Evolutionary conservation across 2,329 filamentous ascomycete genomes (phyloP).

Genomic region (Paecilomyces formosus): DNA sequence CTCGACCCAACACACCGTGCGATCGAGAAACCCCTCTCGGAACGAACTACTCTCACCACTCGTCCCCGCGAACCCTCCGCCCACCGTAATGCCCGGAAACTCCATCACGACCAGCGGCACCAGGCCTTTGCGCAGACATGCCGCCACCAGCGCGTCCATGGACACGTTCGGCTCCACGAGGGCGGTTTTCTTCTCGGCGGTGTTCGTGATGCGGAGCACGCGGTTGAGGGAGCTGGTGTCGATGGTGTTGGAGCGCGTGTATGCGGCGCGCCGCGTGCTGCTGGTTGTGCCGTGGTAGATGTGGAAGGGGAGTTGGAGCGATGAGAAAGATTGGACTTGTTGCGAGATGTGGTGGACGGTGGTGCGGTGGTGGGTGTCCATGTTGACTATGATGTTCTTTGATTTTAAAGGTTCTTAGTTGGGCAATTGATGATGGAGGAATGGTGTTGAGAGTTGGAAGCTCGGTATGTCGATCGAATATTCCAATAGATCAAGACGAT

Average conservation of each 20-base stretch:
- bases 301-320: not conserved
- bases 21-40: slow-evolving; percentile 59
- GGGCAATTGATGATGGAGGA: not conserved
- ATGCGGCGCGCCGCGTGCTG: not conserved
- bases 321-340: not conserved
- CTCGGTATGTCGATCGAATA: no score
- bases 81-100: slow-evolving; percentile 62
- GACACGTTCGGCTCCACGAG: slow-evolving; percentile 65
- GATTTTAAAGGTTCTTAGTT: not conserved
- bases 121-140: slow-evolving; percentile 48
- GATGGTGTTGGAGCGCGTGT: slow-evolving; percentile 43
- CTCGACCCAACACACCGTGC: slow-evolving; percentile 55
- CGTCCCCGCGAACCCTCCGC: slow-evolving; percentile 60
- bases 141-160: slow-evolving; percentile 57
- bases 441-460: no score
- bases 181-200: slow-evolving; percentile 45
- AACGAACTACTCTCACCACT: slow-evolving; percentile 62
- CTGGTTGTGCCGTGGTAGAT: not conserved
- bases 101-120: slow-evolving; percentile 63
- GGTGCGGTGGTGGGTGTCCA: not conserved
- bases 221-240: slow-evolving; percentile 59
- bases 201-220: slow-evolving; percentile 49
- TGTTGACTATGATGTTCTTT: not conserved
- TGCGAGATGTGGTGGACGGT: not conserved
- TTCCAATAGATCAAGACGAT: no score